These are phyloP conservation scores for Ambrosiella cleistominuta DNA, from an alignment of 2,329 filamentous ascomycete genomes.

Conservation along the genomic window DNA sequence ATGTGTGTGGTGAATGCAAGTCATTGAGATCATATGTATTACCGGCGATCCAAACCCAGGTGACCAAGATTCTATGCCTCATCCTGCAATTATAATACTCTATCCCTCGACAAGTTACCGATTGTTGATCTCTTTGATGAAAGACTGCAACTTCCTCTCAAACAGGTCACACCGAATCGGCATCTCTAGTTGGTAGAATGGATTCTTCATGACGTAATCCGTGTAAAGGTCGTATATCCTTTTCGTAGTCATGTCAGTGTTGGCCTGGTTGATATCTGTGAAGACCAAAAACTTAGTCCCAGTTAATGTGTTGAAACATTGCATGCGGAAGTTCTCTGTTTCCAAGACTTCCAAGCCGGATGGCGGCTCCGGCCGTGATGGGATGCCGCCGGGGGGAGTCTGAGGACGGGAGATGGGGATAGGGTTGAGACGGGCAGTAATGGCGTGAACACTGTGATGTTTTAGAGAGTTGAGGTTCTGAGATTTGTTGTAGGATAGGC, in stretches of 20 bases:
- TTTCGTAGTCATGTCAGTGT: constrained; percentile 67
- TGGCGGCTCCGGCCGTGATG: constrained; percentile 40
- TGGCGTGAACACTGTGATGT: constrained; percentile 45
- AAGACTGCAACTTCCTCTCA: constrained; percentile 67
- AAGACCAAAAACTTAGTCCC: constrained; percentile 93
- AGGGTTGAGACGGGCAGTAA: constrained; percentile 46
- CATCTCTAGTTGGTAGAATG: constrained; percentile 97
- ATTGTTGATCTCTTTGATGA: constrained; percentile 56
- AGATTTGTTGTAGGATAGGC: not conserved
- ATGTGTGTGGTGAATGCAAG: too few relatives aligned
- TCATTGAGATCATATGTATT: too few relatives aligned
- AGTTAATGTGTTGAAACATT: constrained; percentile 88
- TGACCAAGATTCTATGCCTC: not conserved
- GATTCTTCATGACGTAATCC: constrained; percentile 99
- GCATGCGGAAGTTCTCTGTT: constrained; percentile 82
- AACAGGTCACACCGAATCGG: constrained; percentile 90
- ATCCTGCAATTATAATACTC: not conserved
- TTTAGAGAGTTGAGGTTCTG: not conserved
- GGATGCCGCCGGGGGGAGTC: constrained; percentile 16
- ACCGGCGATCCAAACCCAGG: too few relatives aligned
- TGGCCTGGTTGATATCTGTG: constrained; percentile 73
- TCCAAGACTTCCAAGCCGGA: constrained; percentile 86
- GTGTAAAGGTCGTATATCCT: constrained; percentile 88
- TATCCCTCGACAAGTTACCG: constrained; percentile 17
- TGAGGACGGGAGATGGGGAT: constrained; percentile 20